Base-by-base conservation (phyloP, 2,329 filamentous ascomycete species). In the Sporothrix globosa region DNA sequence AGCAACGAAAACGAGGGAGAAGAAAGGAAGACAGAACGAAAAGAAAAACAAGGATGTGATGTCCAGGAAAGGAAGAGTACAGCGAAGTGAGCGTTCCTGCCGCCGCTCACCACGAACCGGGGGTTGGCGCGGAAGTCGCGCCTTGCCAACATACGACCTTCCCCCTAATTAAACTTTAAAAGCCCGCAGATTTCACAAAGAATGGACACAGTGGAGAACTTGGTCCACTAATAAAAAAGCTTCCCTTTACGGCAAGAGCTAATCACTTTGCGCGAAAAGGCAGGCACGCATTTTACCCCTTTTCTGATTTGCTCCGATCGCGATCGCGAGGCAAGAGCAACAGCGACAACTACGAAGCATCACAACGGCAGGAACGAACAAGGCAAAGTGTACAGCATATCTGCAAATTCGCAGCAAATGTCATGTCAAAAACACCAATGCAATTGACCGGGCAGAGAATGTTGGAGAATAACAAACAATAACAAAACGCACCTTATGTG, bases 151-250 rank as follows among this genome's bases (percentile, higher is more conserved):
- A 53, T 39, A 52, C 60, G 24, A 48, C 61, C 21, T 34, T 50
- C 44, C 66, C 66, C 66, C 52, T 53, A 67, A 53, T 67, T 68
- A 56, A 68, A 68, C 66, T 68, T 21, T 56, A 68, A 54, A 67
- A 44, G 58, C 39, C 13, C 14, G 46, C 63, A 21, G 61, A 65
- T 13, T 48, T 24, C 61, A 65, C 39, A 24, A 61, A 61, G 56
- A 61, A 61, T 44, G 56, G 56, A 17, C 56, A 41, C 39, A 11
- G 61, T 50, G 61, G 44, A 34, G 63, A 53, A 27, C 10, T 10
- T 17, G 46, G 52, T 66, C 61, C 44, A 65, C 44, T 34, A 66
- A 66, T 66, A 66, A 66, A 66, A 50, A 39, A 66, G 46, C 34
- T 52, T 14, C 46, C 46, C 9, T 50, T 50, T 52, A 7, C 27